Evolutionary conservation across 228 moss, liverwort and hornwort species (phyloP).

Genomic region (Sphagnum magellanicum): DNA sequence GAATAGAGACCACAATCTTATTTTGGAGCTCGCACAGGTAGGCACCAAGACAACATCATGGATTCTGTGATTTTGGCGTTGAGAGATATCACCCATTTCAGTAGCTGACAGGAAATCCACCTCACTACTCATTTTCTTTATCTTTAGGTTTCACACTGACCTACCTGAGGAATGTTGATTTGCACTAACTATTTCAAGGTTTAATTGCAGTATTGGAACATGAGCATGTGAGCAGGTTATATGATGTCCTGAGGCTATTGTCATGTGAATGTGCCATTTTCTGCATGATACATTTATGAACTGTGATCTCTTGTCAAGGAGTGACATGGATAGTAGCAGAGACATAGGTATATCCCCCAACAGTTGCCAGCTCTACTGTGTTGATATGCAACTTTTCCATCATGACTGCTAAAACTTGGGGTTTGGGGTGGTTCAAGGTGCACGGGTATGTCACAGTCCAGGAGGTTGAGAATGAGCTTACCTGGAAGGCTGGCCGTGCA

Average conservation of each 20-base stretch:
- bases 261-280: background rate
- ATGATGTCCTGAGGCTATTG: background rate
- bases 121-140: background rate
- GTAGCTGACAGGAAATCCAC: background rate
- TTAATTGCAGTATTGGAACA: too few species aligned
- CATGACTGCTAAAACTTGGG: background rate
- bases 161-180: background rate
- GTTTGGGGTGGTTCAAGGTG: slow-evolving; percentile 11
- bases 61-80: too few species aligned
- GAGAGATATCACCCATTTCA: background rate
- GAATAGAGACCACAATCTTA: slow-evolving; percentile 85
- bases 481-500: slow-evolving; percentile 67
- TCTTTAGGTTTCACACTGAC: background rate
- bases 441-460: slow-evolving; percentile 64
- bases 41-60: too few species aligned
- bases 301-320: background rate
- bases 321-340: background rate
- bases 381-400: background rate
- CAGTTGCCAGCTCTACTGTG: background rate
- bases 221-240: too few species aligned
- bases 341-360: background rate
- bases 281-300: background rate
- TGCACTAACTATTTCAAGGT: background rate
- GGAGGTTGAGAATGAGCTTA: slow-evolving; percentile 49
- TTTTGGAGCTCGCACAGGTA: slow-evolving; percentile 74